These are phyloP conservation scores for Bipolaris sorokiniana DNA, from an alignment of 2,329 filamentous ascomycete species.

Conservation along the genomic window DNA sequence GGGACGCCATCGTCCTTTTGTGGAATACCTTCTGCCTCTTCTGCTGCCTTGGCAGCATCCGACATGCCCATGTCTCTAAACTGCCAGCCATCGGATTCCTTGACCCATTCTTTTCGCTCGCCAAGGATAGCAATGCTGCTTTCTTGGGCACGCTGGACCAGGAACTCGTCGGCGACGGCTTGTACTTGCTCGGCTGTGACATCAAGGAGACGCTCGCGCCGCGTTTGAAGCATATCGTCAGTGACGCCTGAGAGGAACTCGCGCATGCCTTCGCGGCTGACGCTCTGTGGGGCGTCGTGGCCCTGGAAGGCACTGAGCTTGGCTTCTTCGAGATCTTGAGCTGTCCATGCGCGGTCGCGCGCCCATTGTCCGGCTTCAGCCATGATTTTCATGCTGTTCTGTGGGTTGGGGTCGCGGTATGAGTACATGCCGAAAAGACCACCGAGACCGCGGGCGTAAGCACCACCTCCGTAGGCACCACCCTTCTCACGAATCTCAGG, in stretches of 20 bases:
- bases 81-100: conserved; percentile 69
- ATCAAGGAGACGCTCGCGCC: conserved; percentile 84
- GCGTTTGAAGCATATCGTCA: conserved; percentile 84
- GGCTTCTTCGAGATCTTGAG: conserved; percentile 89
- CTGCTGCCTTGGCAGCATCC: conserved; percentile 20
- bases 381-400: conserved; percentile 87
- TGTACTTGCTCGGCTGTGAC: conserved; percentile 82
- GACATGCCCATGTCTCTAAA: conserved; percentile 73
- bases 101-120: conserved; percentile 78
- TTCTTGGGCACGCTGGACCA: conserved; percentile 71
- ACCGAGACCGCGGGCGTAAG: conserved; percentile 78
- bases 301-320: conserved; percentile 94
- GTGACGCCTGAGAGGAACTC: conserved; percentile 85
- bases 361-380: conserved; percentile 82
- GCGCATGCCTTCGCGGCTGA: conserved; percentile 86
- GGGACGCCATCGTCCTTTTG: conserved; percentile 26
- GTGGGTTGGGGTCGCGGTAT: conserved; percentile 94
- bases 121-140: conserved; percentile 78
- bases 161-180: conserved; percentile 78
- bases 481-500: conserved; percentile 98
- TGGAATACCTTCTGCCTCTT: conserved; percentile 28
- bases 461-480: conserved; percentile 92
- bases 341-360: conserved; percentile 77
- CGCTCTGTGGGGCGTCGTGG: conserved; percentile 85
- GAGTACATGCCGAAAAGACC: conserved; percentile 94